phyloP scores from a whole-genome alignment of 768 basidiomycete genomes.

The Hydnomerulius pinastri region DNA sequence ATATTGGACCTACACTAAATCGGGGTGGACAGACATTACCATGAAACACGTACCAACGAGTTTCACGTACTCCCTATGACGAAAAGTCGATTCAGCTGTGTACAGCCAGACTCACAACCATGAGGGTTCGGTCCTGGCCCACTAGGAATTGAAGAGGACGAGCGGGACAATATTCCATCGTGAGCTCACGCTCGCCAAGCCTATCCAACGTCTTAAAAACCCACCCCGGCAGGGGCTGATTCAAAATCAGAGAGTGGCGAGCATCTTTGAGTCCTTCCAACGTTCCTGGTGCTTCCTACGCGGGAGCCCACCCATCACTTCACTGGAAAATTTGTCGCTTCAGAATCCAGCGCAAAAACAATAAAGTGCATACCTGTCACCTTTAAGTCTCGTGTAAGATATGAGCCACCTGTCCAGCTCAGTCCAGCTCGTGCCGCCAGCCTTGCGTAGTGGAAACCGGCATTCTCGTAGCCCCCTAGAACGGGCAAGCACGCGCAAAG shows the following conservation, averaged over 20 bases:
- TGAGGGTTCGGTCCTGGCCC: slow-evolving; percentile 1
- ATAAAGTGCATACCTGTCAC: slow-evolving; percentile 7
- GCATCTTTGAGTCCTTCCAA: slow-evolving; percentile 16
- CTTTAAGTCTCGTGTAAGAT: slow-evolving; percentile 14
- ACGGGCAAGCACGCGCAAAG: slow-evolving; percentile 16
- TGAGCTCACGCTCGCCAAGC: slow-evolving; percentile 26
- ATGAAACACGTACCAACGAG: background rate
- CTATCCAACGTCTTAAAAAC: slow-evolving; percentile 28
- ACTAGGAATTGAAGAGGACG: slow-evolving; percentile 15
- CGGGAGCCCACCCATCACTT: slow-evolving; percentile 8
- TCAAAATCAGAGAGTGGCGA: slow-evolving; percentile 8
- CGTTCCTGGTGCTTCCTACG: background rate
- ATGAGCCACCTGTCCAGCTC: slow-evolving; percentile 12
- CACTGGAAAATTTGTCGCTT: background rate
- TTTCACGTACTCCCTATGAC: slow-evolving; percentile 9
- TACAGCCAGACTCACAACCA: too few species aligned
- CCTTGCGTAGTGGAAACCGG: slow-evolving; percentile 10
- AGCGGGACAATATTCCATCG: slow-evolving; percentile 2
- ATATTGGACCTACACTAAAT: slow-evolving; percentile 5
- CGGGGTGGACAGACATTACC: background rate
- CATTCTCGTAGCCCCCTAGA: slow-evolving; percentile 15
- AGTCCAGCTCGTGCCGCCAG: slow-evolving; percentile 12
- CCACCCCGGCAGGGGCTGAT: slow-evolving; percentile 29
- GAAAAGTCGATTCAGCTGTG: background rate
- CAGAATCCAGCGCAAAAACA: background rate